Evolutionary conservation across 1,284 basidiomycete genomes (phyloP).

Genomic region (Waitea zeae): DNA sequence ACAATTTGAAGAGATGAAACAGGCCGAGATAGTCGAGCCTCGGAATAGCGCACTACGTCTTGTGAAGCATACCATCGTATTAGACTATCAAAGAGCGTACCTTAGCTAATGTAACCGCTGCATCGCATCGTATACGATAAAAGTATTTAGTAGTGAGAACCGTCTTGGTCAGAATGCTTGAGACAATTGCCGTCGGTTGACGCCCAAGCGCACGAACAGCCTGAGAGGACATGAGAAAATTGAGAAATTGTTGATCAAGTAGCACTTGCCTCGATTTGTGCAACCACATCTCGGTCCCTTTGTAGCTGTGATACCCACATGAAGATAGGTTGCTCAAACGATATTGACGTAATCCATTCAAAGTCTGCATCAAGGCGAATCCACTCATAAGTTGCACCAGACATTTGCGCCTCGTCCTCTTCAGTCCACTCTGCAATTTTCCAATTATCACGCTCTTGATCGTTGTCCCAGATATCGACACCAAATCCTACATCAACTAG

Average conservation of each 20-base stretch:
- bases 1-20: conserved; percentile 93
- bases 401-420: conserved; percentile 88
- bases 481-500: conserved; percentile 93
- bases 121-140: conserved; percentile 94
- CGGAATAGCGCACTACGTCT: conserved; percentile 67
- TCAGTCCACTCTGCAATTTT: conserved; percentile 97
- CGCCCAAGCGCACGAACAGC: conserved; percentile 73
- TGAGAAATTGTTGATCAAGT: conserved; percentile 4
- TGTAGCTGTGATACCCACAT: conserved; percentile 99
- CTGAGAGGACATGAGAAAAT: conserved; percentile 20
- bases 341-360: conserved; percentile 90
- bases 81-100: conserved; percentile 26
- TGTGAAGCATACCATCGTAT: conserved; percentile 1
- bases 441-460: conserved; percentile 85
- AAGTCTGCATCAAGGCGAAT: conserved; percentile 98
- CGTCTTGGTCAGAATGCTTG: conserved; percentile 84
- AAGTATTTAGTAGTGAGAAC: conserved; percentile 94
- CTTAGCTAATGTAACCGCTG: conserved; percentile 70
- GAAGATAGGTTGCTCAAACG: conserved; percentile 92
- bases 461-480: conserved; percentile 94
- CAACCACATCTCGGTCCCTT: conserved; percentile 94
- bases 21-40: conserved; percentile 77
- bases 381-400: conserved; percentile 96
- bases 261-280: conserved; percentile 75
- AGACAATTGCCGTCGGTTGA: conserved; percentile 78